These are phyloP conservation scores for Ceriops decandra DNA, from an alignment of 345 rosid genomes.

Conservation along the genomic window DNA sequence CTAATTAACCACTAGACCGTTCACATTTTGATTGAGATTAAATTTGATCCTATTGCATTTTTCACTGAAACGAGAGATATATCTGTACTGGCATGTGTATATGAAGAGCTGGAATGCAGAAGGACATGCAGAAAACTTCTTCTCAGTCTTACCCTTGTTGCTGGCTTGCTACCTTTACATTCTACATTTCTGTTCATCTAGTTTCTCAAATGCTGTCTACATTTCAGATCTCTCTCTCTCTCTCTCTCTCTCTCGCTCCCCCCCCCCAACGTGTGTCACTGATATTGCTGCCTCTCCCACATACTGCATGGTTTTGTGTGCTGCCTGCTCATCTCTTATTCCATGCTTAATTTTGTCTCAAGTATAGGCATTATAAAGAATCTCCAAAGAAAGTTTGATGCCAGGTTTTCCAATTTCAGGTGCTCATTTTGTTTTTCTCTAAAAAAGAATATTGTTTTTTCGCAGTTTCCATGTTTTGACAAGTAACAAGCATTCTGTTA, in stretches of 20 bases:
- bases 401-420: neutral
- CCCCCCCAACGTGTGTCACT: no score
- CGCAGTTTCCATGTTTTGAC: neutral
- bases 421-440: neutral
- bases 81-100: neutral
- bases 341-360: neutral
- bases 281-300: no score
- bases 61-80: no score
- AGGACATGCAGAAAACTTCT: neutral
- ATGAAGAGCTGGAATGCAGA: neutral
- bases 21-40: neutral
- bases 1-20: neutral
- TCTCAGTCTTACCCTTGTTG: neutral
- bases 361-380: conserved; percentile 11
- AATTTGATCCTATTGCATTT: no score
- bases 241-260: neutral
- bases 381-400: neutral
- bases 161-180: neutral
- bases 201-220: neutral
- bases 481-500: neutral
- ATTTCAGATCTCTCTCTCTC: neutral
- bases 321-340: neutral
- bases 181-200: neutral
- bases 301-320: neutral
- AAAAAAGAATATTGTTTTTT: neutral